Evolutionary conservation across 1,284 basidiomycete species (phyloP).

Genomic region (Cryptococcus floricola): DNA sequence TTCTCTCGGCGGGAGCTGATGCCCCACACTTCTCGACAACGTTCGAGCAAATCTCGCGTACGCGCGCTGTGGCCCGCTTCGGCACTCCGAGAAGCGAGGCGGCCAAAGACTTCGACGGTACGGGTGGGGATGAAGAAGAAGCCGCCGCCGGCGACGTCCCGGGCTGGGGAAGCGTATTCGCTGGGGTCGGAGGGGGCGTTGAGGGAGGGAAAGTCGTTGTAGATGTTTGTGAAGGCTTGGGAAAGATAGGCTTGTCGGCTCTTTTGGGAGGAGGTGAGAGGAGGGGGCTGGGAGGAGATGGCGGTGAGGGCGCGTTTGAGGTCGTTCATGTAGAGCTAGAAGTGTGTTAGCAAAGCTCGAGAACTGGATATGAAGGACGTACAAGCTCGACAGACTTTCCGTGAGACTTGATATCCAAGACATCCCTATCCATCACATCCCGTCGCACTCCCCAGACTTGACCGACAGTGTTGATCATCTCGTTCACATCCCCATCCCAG

Average conservation of each 20-base stretch:
- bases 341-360: background rate
- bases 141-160: background rate
- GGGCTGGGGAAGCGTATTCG: conserved; percentile 14
- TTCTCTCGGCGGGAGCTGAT: conserved; percentile 31
- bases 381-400: conserved; percentile 38
- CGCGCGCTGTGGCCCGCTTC: conserved; percentile 19
- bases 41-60: conserved; percentile 38
- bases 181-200: conserved; percentile 18
- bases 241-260: conserved; percentile 24
- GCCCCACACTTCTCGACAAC: conserved; percentile 43
- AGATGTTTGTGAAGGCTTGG: conserved; percentile 16
- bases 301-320: conserved; percentile 30
- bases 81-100: conserved; percentile 19
- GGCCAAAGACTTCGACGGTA: conserved; percentile 30
- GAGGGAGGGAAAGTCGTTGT: conserved; percentile 32
- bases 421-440: conserved; percentile 33
- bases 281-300: conserved; percentile 20
- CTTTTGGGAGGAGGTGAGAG: conserved; percentile 21
- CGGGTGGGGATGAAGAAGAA: conserved; percentile 35
- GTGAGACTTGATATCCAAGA: conserved; percentile 22
- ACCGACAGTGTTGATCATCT: conserved; percentile 34
- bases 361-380: conserved; percentile 2
- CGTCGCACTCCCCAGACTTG: conserved; percentile 35
- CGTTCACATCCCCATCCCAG: conserved; percentile 19
- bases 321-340: conserved; percentile 40